A percentile compares a stretch with the other conserved stretches of the same genome.
Evolutionary conservation across 2,329 filamentous ascomycete genomes (phyloP).

Genomic region (Didymellaceae sp.): DNA sequence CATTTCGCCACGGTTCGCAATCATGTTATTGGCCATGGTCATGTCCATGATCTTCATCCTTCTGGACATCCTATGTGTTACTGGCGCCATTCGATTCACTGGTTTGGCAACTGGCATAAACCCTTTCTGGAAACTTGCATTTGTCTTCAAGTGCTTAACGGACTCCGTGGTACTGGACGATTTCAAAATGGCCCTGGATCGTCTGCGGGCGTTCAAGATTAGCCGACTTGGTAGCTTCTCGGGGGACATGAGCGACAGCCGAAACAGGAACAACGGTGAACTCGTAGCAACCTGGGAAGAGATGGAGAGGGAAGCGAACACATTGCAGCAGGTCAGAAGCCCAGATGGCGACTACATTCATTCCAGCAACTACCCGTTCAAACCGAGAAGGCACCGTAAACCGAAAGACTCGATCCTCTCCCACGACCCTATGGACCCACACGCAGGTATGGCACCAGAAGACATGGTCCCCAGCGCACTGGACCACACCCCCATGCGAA

Average conservation of each 20-base stretch:
- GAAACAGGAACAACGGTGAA: conserved; percentile 37
- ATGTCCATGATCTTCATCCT: conserved; percentile 67
- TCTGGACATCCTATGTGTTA: conserved; percentile 67
- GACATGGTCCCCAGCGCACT: conserved; percentile 41
- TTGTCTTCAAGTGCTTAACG: conserved; percentile 71
- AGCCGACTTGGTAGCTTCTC: conserved; percentile 48
- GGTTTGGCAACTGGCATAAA: conserved; percentile 62
- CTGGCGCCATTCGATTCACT: conserved; percentile 52
- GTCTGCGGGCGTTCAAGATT: conserved; percentile 54
- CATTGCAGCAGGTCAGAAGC: conserved; percentile 32
- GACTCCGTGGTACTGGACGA: conserved; percentile 72
- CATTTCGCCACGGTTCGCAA: conserved; percentile 68
- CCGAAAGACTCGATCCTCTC: conserved; percentile 36
- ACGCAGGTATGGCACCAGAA: conserved; percentile 32
- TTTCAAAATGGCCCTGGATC: conserved; percentile 66
- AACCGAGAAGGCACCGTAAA: conserved; percentile 26
- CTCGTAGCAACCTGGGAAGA: conserved; percentile 46
- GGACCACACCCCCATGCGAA: conserved; percentile 23
- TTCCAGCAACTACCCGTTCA: conserved; percentile 38
- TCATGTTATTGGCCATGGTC: conserved; percentile 67
- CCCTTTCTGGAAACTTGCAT: conserved; percentile 69
- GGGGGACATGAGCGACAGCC: conserved; percentile 43
- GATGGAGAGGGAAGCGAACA: conserved; percentile 39
- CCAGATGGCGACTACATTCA: conserved; percentile 43
- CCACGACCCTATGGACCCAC: conserved; percentile 23